phyloP scores from a whole-genome alignment of 352 stramenopile genomes.

The Phytophthora fragariae region DNA sequence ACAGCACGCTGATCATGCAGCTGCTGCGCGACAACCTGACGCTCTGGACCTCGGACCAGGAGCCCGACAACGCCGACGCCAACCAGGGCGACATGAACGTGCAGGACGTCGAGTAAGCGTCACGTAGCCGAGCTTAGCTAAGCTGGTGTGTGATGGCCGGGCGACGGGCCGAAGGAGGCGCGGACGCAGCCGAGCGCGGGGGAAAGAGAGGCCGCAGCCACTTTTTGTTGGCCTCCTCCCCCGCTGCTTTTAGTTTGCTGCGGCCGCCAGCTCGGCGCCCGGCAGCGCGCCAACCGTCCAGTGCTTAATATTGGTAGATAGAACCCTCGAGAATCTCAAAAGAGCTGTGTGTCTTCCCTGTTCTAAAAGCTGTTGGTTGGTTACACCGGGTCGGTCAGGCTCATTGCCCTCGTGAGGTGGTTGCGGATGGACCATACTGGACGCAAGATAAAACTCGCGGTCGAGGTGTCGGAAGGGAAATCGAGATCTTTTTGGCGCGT shows the following conservation, averaged over 20 bases:
- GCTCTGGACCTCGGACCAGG: slow-evolving; percentile 98
- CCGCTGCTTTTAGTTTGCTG: slow-evolving; percentile 17
- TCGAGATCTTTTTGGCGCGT: background rate
- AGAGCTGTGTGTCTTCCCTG: slow-evolving; percentile 32
- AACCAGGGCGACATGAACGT: slow-evolving; percentile 92
- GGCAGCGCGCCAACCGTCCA: slow-evolving; percentile 14
- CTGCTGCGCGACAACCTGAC: slow-evolving; percentile 99
- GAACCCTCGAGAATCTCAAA: slow-evolving; percentile 34
- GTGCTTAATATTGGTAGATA: slow-evolving; percentile 57
- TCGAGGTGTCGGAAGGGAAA: background rate
- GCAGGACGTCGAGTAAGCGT: slow-evolving; percentile 77
- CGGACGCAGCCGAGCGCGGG: slow-evolving; percentile 12
- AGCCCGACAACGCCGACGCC: slow-evolving; percentile 86
- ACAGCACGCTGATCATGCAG: slow-evolving; percentile 99
- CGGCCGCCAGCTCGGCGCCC: slow-evolving; percentile 4
- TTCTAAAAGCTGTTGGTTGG: background rate
- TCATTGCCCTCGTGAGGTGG: no score
- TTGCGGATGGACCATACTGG: background rate
- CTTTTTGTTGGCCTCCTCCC: slow-evolving; percentile 40
- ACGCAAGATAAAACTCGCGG: background rate
- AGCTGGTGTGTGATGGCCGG: slow-evolving; percentile 9
- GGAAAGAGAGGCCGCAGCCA: slow-evolving; percentile 39
- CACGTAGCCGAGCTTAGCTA: slow-evolving; percentile 26
- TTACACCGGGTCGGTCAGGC: background rate
- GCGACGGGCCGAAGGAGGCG: slow-evolving; percentile 24